Base-by-base conservation (phyloP, 2,329 filamentous ascomycete species). In the Proliferodiscus dingleyae region DNA sequence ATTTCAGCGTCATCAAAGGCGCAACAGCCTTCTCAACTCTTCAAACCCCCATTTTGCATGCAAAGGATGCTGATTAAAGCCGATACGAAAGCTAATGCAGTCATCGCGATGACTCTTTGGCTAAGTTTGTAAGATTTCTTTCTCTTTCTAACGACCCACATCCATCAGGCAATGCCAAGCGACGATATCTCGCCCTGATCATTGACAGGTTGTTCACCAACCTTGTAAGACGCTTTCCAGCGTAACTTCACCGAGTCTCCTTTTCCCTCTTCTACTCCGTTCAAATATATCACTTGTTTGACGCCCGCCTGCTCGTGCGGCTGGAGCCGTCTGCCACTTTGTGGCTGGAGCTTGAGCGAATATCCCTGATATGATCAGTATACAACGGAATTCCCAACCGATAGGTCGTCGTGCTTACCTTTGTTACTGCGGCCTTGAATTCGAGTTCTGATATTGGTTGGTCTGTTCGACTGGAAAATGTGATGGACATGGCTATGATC, bases 361-460 rank as follows among this genome's bases (percentile, higher is more conserved):
- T 85, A 93, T 50, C 84, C 85, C 89, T 94, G 57, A 24, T 41
- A 13, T 51, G 46, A 29, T 58, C 47, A 57, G 47, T 9, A 4
- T 24, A 37, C 26, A 37, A 22, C 24, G 40, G 30, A 30, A 16
- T 22, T 11, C 2, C 7, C 8, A 22, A 24, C 30, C 16, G 4
- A 23, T 16, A 19, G 23, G n/a, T n/a, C n/a, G 28, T 29, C 10
- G 9, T 37, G 19, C 66, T 54, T 71, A 94, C 90, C 79, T 91
- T 97, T 49, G 91, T 93, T 23, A 96, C 91, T 3, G 93, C 93
- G 30, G 95, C 75, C 65, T 95, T 88, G 61, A 96, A 95, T 47
- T 91, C 89, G 23, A 98, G 71, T 53, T 94, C 86, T 3, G 78
- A 77, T 18, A 98, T 76, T 0, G 80, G 77, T 58, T 86, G 77